Conservation (phyloP, 1,284 basidiomycete species). For the Caloboletus inedulis region DNA sequence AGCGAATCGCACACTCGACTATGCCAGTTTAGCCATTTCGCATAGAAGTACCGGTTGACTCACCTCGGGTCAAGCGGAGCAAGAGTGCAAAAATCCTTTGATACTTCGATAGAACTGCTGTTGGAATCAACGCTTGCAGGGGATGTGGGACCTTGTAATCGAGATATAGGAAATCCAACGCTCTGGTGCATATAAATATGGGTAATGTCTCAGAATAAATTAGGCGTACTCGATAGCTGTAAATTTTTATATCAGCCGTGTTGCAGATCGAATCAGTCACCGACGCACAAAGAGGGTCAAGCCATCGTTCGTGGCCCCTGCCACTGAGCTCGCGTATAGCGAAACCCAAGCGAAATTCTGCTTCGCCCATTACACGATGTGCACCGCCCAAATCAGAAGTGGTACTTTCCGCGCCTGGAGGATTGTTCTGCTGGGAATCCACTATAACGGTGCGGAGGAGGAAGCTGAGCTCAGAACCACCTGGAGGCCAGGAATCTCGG, state of each 20-base stretch:
- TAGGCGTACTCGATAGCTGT: slow-evolving; percentile 29
- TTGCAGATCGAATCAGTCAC: neutral
- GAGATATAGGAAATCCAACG: slow-evolving; percentile 84
- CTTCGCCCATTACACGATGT: slow-evolving; percentile 51
- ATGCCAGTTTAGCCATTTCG: slow-evolving; percentile 2
- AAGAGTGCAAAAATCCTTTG: slow-evolving; percentile 78
- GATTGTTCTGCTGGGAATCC: slow-evolving; percentile 55
- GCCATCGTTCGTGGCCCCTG: slow-evolving; percentile 66
- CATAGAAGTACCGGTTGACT: slow-evolving; percentile 9
- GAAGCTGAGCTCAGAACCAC: slow-evolving; percentile 78
- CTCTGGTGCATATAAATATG: slow-evolving; percentile 46
- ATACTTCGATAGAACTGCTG: slow-evolving; percentile 74
- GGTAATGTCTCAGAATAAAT: slow-evolving; percentile 50
- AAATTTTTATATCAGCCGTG: slow-evolving; percentile 9
- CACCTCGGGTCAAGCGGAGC: slow-evolving; percentile 73
- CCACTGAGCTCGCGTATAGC: slow-evolving; percentile 72
- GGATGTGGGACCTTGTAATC: slow-evolving; percentile 79
- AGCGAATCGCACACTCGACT: slow-evolving; percentile 72
- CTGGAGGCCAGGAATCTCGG: slow-evolving; percentile 78
- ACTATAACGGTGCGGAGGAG: slow-evolving; percentile 76
- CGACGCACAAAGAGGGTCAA: slow-evolving; percentile 71
- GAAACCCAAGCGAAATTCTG: slow-evolving; percentile 78
- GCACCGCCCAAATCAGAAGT: slow-evolving; percentile 19
- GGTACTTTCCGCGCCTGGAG: slow-evolving; percentile 1
- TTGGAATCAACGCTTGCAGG: slow-evolving; percentile 67